phyloP scores from a whole-genome alignment of 768 basidiomycete genomes.

The Saitozyma sp. region DNA sequence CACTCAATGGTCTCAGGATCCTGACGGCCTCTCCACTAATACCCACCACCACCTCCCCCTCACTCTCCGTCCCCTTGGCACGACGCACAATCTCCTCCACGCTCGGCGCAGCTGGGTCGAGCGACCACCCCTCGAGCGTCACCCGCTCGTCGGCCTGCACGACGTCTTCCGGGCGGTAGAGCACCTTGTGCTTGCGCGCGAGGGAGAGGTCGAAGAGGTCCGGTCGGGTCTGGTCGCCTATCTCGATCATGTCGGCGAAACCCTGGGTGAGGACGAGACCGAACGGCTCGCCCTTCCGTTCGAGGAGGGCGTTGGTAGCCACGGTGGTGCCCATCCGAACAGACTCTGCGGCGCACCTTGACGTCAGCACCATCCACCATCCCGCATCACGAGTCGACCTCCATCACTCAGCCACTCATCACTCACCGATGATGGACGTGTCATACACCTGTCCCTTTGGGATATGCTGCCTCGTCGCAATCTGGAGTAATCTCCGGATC shows the following conservation, averaged over 20 bases:
- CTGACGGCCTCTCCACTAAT: slow-evolving; percentile 87
- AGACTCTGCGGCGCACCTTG: not conserved
- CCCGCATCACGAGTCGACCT: not conserved
- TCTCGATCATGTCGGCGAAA: slow-evolving; percentile 41
- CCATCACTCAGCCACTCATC: slow-evolving; percentile 14
- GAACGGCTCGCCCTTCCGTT: slow-evolving; percentile 36
- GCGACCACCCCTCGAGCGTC: slow-evolving; percentile 87
- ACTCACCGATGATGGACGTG: slow-evolving; percentile 40
- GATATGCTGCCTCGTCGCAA: slow-evolving; percentile 21
- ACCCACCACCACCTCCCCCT: slow-evolving; percentile 63
- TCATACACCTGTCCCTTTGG: slow-evolving; percentile 32
- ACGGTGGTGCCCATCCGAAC: not conserved
- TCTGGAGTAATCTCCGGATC: slow-evolving; percentile 21
- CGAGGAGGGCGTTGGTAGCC: slow-evolving; percentile 37
- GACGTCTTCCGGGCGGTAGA: slow-evolving; percentile 66
- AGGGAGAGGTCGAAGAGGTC: slow-evolving; percentile 92
- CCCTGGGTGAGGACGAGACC: slow-evolving; percentile 16
- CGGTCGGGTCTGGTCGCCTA: slow-evolving; percentile 85
- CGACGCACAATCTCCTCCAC: slow-evolving; percentile 40
- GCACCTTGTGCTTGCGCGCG: slow-evolving; percentile 40
- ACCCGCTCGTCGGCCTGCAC: slow-evolving; percentile 78
- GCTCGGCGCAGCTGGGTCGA: slow-evolving; percentile 80
- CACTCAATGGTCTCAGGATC: slow-evolving; percentile 65
- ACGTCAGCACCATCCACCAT: not conserved
- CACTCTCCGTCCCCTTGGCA: too few relatives aligned